Evolutionary conservation across 768 basidiomycete genomes (phyloP), one percentile per base, ranked within the genome.

Genomic region (Strobilomyces confusus): DNA sequence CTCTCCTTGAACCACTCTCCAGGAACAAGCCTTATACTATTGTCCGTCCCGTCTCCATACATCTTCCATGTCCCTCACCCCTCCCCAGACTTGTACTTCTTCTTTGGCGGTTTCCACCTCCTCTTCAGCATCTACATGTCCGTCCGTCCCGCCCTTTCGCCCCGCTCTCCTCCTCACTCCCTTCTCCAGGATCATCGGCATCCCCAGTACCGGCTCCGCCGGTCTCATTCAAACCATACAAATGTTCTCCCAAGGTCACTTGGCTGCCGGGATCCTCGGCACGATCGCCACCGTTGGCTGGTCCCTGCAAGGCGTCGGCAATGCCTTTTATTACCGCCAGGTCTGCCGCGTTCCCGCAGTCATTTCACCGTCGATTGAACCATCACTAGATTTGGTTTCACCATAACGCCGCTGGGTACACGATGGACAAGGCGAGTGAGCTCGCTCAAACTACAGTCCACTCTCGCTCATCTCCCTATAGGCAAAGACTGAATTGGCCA

Each of bases 101-200:
- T 98, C 73, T 99, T 99, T 74, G 80, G 86, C 51, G 95, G 93
- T 44, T 98, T 91, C 79, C 94, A 99, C 73, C 79, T 98, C 57
- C 77, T 91, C 38, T 98, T 92, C 76, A 90, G 89, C 58, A 68
- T 91, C 65, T 98, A 98, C 75, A 92, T 91, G 92, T 90, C 66
- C 76, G 85, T 62, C 12, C 55, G 19, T 36, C 33, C 42, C 34
- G n/a, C n/a, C n/a, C n/a, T n/a, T 13, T 15, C 2, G 19, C 42
- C 26, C 0, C 13, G 2, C 51, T 51, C 51, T 42, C 60, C 14
- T 61, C 54, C 58, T 66, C 55, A 60, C 56, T 44, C 58, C 61
- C 63, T 66, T 56, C 55, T 65, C 43, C 47, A 95, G 90, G 90
- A 86, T 94, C 69, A 85, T 98, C 67, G 95, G 95, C 59, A 88